These are phyloP conservation scores for Xanthoconium purpureum DNA, from an alignment of 768 basidiomycete species.

Conservation along the genomic window DNA sequence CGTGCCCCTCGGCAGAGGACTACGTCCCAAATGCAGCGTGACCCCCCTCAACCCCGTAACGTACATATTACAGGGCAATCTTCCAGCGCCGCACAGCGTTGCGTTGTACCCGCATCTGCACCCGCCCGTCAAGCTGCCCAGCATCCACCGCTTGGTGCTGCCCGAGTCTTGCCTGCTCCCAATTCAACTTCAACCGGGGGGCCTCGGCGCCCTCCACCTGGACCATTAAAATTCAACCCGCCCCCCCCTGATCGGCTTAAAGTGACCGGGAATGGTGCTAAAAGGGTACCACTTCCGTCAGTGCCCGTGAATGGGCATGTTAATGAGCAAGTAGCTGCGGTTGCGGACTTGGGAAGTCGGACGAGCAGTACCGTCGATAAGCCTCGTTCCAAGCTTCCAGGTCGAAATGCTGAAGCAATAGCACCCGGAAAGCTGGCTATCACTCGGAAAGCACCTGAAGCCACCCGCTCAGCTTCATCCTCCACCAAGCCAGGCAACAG, in stretches of 20 bases:
- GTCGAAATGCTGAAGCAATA: not conserved
- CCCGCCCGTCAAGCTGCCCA: slow-evolving; percentile 9
- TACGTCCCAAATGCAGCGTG: slow-evolving; percentile 17
- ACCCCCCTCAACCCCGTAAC: slow-evolving; percentile 13
- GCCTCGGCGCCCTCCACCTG: slow-evolving; percentile 26
- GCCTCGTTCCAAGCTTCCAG: slow-evolving; percentile 10
- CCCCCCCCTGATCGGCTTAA: slow-evolving; percentile 24
- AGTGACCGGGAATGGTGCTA: slow-evolving; percentile 29
- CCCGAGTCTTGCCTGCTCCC: slow-evolving; percentile 1
- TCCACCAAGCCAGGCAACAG: slow-evolving; percentile 10
- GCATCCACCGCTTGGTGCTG: slow-evolving; percentile 1
- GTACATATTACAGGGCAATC: slow-evolving; percentile 16
- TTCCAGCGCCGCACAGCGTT: slow-evolving; percentile 21
- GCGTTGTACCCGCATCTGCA: slow-evolving; percentile 10
- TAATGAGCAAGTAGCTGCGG: slow-evolving; percentile 1
- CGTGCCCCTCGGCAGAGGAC: slow-evolving; percentile 18
- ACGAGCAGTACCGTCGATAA: not conserved
- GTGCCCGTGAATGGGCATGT: not conserved
- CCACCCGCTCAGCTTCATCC: not conserved
- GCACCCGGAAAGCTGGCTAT: slow-evolving; percentile 1
- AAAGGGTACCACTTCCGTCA: slow-evolving; percentile 32
- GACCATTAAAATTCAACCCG: slow-evolving; percentile 21
- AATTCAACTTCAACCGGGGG: slow-evolving; percentile 12
- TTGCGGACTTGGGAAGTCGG: not conserved
- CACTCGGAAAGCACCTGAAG: slow-evolving; percentile 9